Conservation (phyloP, 2,329 filamentous ascomycete genomes). For the Davidsoniella eucalypti region DNA sequence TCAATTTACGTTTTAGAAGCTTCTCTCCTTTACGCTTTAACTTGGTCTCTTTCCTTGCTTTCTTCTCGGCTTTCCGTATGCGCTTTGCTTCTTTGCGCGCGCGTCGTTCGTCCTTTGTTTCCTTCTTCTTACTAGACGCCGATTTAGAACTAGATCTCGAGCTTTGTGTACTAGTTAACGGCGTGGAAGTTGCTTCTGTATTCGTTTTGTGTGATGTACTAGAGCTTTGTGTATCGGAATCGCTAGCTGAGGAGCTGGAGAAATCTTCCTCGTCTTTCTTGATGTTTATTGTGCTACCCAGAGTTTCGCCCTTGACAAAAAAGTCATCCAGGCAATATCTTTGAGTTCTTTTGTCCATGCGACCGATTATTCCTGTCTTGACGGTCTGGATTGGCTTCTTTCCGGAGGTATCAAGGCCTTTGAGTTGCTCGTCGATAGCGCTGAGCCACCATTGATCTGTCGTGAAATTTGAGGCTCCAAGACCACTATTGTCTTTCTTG, state of each 20-base stretch:
- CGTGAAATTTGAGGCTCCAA: slow-evolving; percentile 58
- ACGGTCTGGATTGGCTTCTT: slow-evolving; percentile 41
- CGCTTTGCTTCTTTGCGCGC: slow-evolving; percentile 11
- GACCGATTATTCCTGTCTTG: slow-evolving; percentile 36
- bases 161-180: too few relatives aligned
- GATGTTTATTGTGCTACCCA: slow-evolving; percentile 50
- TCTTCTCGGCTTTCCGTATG: slow-evolving; percentile 8
- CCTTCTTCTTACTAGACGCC: background rate
- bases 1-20: slow-evolving; percentile 22
- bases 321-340: slow-evolving; percentile 60
- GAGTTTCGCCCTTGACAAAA: slow-evolving; percentile 67
- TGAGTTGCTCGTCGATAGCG: slow-evolving; percentile 80
- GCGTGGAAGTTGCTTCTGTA: background rate
- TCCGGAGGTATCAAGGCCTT: slow-evolving; percentile 53
- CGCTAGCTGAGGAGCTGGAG: background rate
- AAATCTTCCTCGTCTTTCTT: slow-evolving; percentile 5
- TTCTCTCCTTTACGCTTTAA: slow-evolving; percentile 18
- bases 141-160: background rate
- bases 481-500: slow-evolving; percentile 64
- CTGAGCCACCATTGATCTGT: slow-evolving; percentile 94
- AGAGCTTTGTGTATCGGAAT: background rate
- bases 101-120: slow-evolving; percentile 15
- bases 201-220: background rate
- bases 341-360: slow-evolving; percentile 34
- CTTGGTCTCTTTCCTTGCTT: slow-evolving; percentile 20